These are phyloP conservation scores for Apiospora malaysiana DNA, from an alignment of 2,329 filamentous ascomycete species.

Conservation along the genomic window DNA sequence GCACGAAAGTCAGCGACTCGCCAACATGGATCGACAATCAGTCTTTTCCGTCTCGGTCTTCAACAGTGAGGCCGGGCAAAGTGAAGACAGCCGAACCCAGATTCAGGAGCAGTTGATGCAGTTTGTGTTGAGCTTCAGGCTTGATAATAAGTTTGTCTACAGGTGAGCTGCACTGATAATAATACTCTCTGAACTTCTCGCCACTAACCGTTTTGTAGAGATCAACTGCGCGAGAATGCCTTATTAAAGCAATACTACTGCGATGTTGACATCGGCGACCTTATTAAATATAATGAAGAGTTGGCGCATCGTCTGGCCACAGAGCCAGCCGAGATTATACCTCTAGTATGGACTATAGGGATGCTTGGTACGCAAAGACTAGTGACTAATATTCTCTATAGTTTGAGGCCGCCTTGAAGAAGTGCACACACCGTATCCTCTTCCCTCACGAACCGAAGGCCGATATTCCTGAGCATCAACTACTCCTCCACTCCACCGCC, in stretches of 20 bases:
- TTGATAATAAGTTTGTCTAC: constrained; percentile 96
- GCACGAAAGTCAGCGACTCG: constrained; percentile 9
- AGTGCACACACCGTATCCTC: constrained; percentile 92
- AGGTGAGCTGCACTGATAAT: constrained; percentile 58
- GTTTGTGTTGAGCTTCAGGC: constrained; percentile 91
- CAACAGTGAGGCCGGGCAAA: constrained; percentile 68
- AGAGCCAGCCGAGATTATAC: constrained; percentile 91
- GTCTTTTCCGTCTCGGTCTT: constrained; percentile 87
- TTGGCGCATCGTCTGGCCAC: constrained; percentile 87
- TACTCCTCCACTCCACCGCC: constrained; percentile 91
- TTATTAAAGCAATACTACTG: constrained; percentile 94
- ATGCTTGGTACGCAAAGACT: background rate
- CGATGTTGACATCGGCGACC: constrained; percentile 92
- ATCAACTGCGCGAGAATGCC: constrained; percentile 94
- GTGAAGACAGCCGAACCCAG: constrained; percentile 72
- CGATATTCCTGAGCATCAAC: constrained; percentile 85
- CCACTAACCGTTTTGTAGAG: constrained; percentile 58
- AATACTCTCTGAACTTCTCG: background rate
- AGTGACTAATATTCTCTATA: constrained; percentile 44
- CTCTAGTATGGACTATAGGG: constrained; percentile 66
- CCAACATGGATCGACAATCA: constrained; percentile 82
- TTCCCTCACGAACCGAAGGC: constrained; percentile 75
- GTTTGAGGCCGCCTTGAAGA: constrained; percentile 91
- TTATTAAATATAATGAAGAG: constrained; percentile 96
- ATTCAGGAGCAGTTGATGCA: constrained; percentile 82